A percentile compares a stretch with the other conserved stretches of the same genome.
Evolutionary conservation across 106 monocot genomes (phyloP).

Genomic region (Gastrodia elata): DNA sequence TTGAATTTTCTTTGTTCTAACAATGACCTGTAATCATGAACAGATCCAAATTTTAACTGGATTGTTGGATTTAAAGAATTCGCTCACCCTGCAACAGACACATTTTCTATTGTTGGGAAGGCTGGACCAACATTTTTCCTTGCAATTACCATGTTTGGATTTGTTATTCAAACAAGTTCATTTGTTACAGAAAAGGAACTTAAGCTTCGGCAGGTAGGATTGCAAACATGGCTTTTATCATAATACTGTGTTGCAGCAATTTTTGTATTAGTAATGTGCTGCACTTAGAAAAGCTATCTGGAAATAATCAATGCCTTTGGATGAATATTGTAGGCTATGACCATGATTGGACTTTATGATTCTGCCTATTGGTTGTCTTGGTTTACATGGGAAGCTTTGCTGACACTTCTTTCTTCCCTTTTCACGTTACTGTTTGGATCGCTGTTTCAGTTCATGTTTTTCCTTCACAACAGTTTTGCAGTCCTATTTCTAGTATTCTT

Average conservation of each 20-base stretch:
- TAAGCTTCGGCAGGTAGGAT: slow-evolving; percentile 80
- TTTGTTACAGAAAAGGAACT: slow-evolving; percentile 91
- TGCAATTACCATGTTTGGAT: slow-evolving; percentile 93
- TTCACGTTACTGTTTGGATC: slow-evolving; percentile 81
- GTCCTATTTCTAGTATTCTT: slow-evolving; percentile 78
- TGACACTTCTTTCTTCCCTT: slow-evolving; percentile 57
- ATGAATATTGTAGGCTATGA: slow-evolving; percentile 67
- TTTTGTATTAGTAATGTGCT: neutral
- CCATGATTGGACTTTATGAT: slow-evolving; percentile 94
- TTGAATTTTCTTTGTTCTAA: slow-evolving; percentile 1
- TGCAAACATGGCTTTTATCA: neutral
- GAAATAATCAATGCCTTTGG: neutral
- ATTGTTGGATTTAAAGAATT: slow-evolving; percentile 83
- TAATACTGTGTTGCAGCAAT: neutral
- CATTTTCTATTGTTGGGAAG: slow-evolving; percentile 58
- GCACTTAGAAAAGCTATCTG: neutral
- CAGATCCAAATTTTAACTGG: slow-evolving; percentile 89
- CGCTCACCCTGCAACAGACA: slow-evolving; percentile 81
- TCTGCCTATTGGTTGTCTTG: slow-evolving; percentile 94
- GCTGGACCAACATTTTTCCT: slow-evolving; percentile 89
- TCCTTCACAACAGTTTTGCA: slow-evolving; percentile 75
- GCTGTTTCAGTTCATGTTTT: slow-evolving; percentile 93
- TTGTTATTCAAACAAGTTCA: slow-evolving; percentile 87
- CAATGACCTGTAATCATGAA: slow-evolving; percentile 4
- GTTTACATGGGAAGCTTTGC: slow-evolving; percentile 80